Conservation (phyloP, 768 basidiomycete genomes). For the Mycena capillaripes region DNA sequence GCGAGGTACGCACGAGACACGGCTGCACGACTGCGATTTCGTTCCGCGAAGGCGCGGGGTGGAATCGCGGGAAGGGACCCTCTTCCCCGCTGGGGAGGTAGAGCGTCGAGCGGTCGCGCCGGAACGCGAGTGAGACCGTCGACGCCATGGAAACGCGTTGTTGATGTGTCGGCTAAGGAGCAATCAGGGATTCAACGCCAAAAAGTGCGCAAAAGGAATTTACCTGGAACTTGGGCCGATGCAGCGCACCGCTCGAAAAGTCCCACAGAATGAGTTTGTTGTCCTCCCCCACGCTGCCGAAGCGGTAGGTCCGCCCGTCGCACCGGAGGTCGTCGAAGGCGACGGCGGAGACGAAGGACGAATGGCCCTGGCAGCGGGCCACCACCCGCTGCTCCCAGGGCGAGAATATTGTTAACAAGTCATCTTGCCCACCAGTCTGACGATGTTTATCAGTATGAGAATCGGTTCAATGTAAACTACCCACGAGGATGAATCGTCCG, state of each 20-base stretch:
- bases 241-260: slow-evolving; percentile 91
- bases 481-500: slow-evolving; percentile 90
- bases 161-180: slow-evolving; percentile 64
- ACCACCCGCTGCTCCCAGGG: slow-evolving; percentile 95
- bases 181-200: not conserved
- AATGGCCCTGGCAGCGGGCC: slow-evolving; percentile 97
- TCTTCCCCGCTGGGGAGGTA: slow-evolving; percentile 67
- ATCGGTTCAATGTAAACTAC: slow-evolving; percentile 14
- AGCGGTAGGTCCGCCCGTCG: slow-evolving; percentile 92
- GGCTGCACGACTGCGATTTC: slow-evolving; percentile 94
- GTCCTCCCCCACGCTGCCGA: slow-evolving; percentile 97
- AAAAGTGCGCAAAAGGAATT: not conserved
- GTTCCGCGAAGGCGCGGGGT: slow-evolving; percentile 91
- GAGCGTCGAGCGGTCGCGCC: slow-evolving; percentile 72
- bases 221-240: slow-evolving; percentile 82
- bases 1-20: slow-evolving; percentile 72
- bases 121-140: slow-evolving; percentile 78
- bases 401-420: slow-evolving; percentile 93
- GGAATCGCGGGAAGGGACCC: slow-evolving; percentile 70
- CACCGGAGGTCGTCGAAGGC: slow-evolving; percentile 93
- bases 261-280: slow-evolving; percentile 98
- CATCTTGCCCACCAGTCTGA: slow-evolving; percentile 97
- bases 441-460: slow-evolving; percentile 17
- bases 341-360: slow-evolving; percentile 91
- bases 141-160: slow-evolving; percentile 86